Percentiles rank a stretch among this genome's conserved stretches.
These are phyloP conservation scores for Elongisporangium senticosum DNA, from an alignment of 352 stramenopile genomes.

Conservation along the genomic window DNA sequence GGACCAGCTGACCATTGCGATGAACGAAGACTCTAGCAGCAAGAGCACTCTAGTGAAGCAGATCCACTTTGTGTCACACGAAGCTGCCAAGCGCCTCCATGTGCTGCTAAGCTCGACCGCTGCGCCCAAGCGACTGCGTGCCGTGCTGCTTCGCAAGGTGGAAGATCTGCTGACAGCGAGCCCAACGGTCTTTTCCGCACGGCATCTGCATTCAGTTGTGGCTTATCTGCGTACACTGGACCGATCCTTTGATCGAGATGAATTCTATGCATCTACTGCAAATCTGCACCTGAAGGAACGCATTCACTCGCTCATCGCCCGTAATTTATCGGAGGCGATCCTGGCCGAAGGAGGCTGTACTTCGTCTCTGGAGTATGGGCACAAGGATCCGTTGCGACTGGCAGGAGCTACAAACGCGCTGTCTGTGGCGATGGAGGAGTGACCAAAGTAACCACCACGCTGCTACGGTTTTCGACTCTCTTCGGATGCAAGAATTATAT, in stretches of 20 bases:
- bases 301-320: slow-evolving; percentile 44
- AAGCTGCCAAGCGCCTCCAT: slow-evolving; percentile 57
- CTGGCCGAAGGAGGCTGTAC: slow-evolving; percentile 18
- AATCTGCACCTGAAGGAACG: slow-evolving; percentile 48
- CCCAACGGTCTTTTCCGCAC: slow-evolving; percentile 43
- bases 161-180: slow-evolving; percentile 42
- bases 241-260: slow-evolving; percentile 50
- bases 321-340: slow-evolving; percentile 58
- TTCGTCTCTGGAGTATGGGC: neutral
- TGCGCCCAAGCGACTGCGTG: slow-evolving; percentile 37
- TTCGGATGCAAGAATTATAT: neutral
- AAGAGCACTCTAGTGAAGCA: neutral
- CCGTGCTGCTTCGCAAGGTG: slow-evolving; percentile 34
- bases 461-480: neutral
- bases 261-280: slow-evolving; percentile 32
- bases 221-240: slow-evolving; percentile 58
- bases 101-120: slow-evolving; percentile 38
- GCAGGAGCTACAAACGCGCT: neutral
- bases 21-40: slow-evolving; percentile 8
- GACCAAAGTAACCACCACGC: neutral
- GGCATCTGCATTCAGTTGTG: slow-evolving; percentile 59
- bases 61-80: slow-evolving; percentile 43
- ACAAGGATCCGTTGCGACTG: neutral
- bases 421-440: neutral
- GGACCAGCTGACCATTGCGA: slow-evolving; percentile 15